Base-by-base conservation (phyloP, 2,329 filamentous ascomycete genomes). In the Colletotrichum graminicola region DNA sequence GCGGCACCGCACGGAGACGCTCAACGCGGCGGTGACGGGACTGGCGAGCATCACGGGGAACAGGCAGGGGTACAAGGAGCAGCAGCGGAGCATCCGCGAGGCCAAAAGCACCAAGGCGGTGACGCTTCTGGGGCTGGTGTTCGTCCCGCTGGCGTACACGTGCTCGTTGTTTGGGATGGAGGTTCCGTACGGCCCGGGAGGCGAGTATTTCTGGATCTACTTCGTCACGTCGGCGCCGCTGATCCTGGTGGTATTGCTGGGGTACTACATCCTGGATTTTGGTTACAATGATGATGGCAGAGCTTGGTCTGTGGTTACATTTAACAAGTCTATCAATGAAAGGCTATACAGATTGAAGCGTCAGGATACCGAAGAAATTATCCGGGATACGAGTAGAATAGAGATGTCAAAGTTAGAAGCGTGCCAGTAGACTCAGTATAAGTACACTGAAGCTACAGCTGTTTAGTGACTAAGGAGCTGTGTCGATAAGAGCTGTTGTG, bases 21-120 rank as follows among this genome's bases (percentile, higher is more conserved):
- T 77, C 55, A 76, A 75, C 74, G 70, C 67, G 8, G 74, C 75
- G 29, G 74, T 77, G 26, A 76, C 73, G 36, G 75, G 75, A 5
- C 66, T 77, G 14, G 76, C 73, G 29, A 71, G 67, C 67, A 76
- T 77, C 68, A 74, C 76, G 21, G 76, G 76, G 29, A 76, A 76
- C 54, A 71, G 75, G 16, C 73, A 75, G 67, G 73, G 72, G 14
- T 74, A 72, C 43, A 67, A 71, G 56, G 74, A 76, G 64, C 75
- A 76, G 67, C 75, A 76, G 66, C 73, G 75, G 43, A 74, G 72
- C 39, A 75, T 75, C 65, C 73, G 76, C 54, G 75, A 77, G 71
- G 73, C 75, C 12, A 76, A 75, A 71, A 73, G 74, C 62, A 74
- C 73, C 16, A 76, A 75, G 69, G 74, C 74, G 49, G 62, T 76